These are phyloP conservation scores for Purshia tridentata DNA, from an alignment of 306 rosid species.

Conservation along the genomic window DNA sequence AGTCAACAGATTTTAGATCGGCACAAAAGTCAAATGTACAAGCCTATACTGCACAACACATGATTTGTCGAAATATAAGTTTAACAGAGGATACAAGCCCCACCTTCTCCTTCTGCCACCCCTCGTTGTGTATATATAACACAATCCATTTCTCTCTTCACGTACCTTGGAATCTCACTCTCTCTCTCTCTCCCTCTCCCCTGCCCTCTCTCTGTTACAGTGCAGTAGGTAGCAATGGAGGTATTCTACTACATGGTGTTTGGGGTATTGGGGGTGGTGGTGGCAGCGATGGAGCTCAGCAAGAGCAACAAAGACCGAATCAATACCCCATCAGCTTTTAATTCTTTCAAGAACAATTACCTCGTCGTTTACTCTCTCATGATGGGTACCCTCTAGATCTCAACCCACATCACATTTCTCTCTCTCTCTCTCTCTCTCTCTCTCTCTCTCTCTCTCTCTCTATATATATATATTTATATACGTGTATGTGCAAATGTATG, in stretches of 20 bases:
- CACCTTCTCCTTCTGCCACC: neutral
- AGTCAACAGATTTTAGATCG: neutral
- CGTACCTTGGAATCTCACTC: slow-evolving; percentile 18
- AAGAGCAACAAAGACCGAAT: slow-evolving; percentile 86
- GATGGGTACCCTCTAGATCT: slow-evolving; percentile 64
- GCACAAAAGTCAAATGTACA: slow-evolving; percentile 1
- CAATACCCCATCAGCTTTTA: slow-evolving; percentile 73
- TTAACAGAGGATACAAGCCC: slow-evolving; percentile 13
- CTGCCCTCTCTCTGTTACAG: slow-evolving; percentile 1
- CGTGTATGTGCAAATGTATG: neutral
- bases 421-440: slow-evolving; percentile 3
- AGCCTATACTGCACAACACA: neutral
- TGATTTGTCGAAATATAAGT: neutral
- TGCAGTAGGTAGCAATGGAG: slow-evolving; percentile 57
- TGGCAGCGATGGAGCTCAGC: slow-evolving; percentile 83
- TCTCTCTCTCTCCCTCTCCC: neutral
- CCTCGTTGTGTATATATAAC: slow-evolving; percentile 13
- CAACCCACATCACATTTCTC: slow-evolving; percentile 14
- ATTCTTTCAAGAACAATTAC: slow-evolving; percentile 94
- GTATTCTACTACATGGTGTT: slow-evolving; percentile 74
- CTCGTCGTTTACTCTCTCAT: slow-evolving; percentile 93
- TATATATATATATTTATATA: neutral
- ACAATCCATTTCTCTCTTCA: slow-evolving; percentile 6
- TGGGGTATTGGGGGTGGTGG: slow-evolving; percentile 68
- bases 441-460: slow-evolving; percentile 6